Percentiles rank a stretch among this genome's conserved stretches.
These are phyloP conservation scores for Claviceps arundinis DNA, from an alignment of 2,329 filamentous ascomycete species.

Conservation along the genomic window DNA sequence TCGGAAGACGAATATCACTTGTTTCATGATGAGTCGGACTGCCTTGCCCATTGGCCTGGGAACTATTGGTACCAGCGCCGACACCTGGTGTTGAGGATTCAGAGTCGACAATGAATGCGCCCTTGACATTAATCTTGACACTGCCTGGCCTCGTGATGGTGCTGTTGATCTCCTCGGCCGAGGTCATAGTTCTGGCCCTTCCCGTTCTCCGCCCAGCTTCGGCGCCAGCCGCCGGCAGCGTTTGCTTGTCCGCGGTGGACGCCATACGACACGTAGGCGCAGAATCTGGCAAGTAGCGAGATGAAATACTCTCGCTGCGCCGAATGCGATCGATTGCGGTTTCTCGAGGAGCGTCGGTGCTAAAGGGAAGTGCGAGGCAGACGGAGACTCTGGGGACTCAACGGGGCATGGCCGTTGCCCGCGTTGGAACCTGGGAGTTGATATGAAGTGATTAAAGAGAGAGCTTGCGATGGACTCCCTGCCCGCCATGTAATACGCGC, in stretches of 20 bases:
- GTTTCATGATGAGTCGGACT: slow-evolving; percentile 51
- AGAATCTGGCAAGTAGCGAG: not conserved
- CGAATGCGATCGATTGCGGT: not conserved
- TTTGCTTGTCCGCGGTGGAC: slow-evolving; percentile 4
- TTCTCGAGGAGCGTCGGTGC: not conserved
- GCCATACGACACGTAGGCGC: slow-evolving; percentile 6
- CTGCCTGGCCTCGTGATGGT: slow-evolving; percentile 51
- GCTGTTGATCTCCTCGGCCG: slow-evolving; percentile 42
- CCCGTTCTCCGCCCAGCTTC: not conserved
- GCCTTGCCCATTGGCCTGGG: slow-evolving; percentile 27
- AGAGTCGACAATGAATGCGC: slow-evolving; percentile 90
- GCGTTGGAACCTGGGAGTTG: not conserved
- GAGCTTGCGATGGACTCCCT: not conserved
- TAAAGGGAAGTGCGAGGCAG: not conserved
- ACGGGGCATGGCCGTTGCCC: slow-evolving; percentile 1
- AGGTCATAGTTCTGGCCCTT: slow-evolving; percentile 25
- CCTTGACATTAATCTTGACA: slow-evolving; percentile 91
- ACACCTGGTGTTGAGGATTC: slow-evolving; percentile 43
- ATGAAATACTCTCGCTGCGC: not conserved
- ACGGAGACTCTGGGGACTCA: not conserved
- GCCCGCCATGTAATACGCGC: no score
- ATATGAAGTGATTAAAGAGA: not conserved
- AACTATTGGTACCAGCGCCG: slow-evolving; percentile 12
- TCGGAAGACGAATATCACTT: slow-evolving; percentile 88
- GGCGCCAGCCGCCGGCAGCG: slow-evolving; percentile 1